phyloP scores from a whole-genome alignment of 2,329 filamentous ascomycete genomes.

The Alternaria consortialis region DNA sequence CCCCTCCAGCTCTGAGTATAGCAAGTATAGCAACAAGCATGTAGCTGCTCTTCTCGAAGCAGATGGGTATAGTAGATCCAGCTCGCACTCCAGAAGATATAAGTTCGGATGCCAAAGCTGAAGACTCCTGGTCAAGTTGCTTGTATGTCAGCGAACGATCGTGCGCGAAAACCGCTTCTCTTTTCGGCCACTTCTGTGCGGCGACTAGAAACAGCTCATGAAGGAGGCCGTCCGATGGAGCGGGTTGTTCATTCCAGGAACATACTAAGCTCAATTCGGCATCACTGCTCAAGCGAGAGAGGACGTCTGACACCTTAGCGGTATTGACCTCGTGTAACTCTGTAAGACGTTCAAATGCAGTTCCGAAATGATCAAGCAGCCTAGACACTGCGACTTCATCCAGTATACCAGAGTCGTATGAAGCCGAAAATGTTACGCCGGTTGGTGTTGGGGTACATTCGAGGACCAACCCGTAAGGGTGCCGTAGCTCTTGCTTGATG shows the following conservation, averaged over 20 bases:
- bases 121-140: not conserved
- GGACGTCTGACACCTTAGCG: not conserved
- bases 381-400: not conserved
- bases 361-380: not conserved
- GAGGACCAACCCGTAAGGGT: not conserved
- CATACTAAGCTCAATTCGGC: not conserved
- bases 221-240: not conserved
- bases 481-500: not conserved
- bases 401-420: not conserved
- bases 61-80: not conserved
- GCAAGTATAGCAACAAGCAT: not conserved
- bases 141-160: not conserved
- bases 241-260: not conserved
- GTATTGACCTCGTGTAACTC: not conserved
- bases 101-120: not conserved
- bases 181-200: not conserved
- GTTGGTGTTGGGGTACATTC: not conserved
- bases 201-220: not conserved
- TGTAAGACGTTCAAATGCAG: not conserved
- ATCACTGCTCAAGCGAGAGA: not conserved
- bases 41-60: not conserved
- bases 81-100: not conserved
- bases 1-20: not conserved
- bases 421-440: not conserved
- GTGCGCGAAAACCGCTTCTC: not conserved